Conservation (phyloP, 139 green algal species). For the Desmodesmus armatus region DNA sequence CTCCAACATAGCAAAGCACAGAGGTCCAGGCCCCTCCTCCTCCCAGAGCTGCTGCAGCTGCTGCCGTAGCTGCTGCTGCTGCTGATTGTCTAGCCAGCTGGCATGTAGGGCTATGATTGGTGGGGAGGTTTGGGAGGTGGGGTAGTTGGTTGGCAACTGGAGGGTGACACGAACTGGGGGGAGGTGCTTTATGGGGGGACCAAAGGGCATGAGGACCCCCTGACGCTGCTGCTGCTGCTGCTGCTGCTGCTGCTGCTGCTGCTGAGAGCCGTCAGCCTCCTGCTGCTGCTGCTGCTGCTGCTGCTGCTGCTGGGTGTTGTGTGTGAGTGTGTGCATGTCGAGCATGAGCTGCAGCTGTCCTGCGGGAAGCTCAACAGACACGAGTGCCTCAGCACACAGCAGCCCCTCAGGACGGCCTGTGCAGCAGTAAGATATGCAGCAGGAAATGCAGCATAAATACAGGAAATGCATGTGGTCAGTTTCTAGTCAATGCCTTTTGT, state of each 20-base stretch:
- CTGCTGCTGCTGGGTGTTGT: not conserved
- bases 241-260: not conserved
- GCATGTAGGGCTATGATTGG: slow-evolving; percentile 47
- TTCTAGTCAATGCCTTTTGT: no score
- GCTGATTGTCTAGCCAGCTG: slow-evolving; percentile 52
- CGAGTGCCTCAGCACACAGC: no score
- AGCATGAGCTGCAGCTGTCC: slow-evolving; percentile 54
- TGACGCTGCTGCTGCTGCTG: slow-evolving; percentile 23
- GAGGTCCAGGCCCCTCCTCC: slow-evolving; percentile 55
- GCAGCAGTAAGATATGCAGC: no score
- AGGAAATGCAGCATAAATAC: no score
- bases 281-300: slow-evolving; percentile 11
- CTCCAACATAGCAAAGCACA: slow-evolving; percentile 68
- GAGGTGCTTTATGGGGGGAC: slow-evolving; percentile 45
- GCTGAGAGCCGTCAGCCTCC: not conserved
- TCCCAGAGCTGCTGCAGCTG: slow-evolving; percentile 54
- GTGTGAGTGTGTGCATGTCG: slow-evolving; percentile 5
- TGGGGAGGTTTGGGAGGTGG: slow-evolving; percentile 11
- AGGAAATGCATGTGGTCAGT: no score
- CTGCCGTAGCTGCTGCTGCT: slow-evolving; percentile 29
- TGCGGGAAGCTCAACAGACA: slow-evolving; percentile 46
- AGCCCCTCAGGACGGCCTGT: no score
- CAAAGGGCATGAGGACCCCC: slow-evolving; percentile 19
- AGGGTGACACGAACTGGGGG: slow-evolving; percentile 63
- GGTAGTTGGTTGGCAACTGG: slow-evolving; percentile 53